These are phyloP conservation scores for Mimosa pudica DNA, from an alignment of 306 rosid species.

Conservation along the genomic window DNA sequence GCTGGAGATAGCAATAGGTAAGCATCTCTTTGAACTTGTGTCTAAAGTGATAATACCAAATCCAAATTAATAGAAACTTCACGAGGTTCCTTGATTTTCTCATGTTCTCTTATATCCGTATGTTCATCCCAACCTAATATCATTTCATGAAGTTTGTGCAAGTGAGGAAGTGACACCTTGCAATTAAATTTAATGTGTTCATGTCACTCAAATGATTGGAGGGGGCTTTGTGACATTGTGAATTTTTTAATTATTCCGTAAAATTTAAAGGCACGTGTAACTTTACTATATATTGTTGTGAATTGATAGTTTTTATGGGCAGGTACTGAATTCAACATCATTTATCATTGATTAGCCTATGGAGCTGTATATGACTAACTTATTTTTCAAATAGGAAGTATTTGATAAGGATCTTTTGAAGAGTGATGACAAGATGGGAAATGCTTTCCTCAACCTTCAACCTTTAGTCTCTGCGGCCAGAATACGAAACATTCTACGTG, in stretches of 20 bases:
- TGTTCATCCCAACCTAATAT: background rate
- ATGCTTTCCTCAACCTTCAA: slow-evolving; percentile 81
- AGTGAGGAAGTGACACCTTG: background rate
- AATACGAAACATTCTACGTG: slow-evolving; percentile 64
- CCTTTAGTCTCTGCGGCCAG: slow-evolving; percentile 87
- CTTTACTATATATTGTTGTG: slow-evolving; percentile 2
- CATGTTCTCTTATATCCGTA: background rate
- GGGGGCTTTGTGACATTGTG: background rate
- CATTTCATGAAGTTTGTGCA: background rate
- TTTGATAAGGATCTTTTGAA: slow-evolving; percentile 93
- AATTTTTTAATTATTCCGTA: background rate
- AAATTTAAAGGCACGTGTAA: slow-evolving; percentile 1
- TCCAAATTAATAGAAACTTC: background rate
- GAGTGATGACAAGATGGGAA: slow-evolving; percentile 97
- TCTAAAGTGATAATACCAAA: background rate
- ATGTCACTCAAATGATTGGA: background rate
- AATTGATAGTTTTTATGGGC: background rate
- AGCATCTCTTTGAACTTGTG: background rate
- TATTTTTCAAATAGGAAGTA: slow-evolving; percentile 64
- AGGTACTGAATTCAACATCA: background rate
- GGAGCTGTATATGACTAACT: slow-evolving; percentile 10
- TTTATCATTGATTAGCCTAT: background rate
- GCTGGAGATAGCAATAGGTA: background rate
- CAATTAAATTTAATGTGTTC: background rate
- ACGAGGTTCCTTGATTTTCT: background rate